Conservation (phyloP, 2,329 filamentous ascomycete genomes). For the Talaromyces funiculosus region DNA sequence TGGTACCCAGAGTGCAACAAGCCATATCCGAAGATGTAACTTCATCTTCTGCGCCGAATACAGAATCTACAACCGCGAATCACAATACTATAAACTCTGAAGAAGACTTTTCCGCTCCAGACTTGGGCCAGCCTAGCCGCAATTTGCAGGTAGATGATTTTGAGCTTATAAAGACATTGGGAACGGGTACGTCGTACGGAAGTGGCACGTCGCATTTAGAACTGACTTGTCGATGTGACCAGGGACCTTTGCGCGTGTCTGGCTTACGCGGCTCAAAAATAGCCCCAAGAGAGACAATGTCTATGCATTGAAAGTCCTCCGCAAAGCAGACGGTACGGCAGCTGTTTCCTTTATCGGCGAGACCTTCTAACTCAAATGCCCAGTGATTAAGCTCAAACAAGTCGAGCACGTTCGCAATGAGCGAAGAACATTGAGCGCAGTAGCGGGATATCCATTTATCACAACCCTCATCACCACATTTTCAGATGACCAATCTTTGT, state of each 20-base stretch:
- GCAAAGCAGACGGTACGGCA: slow-evolving; percentile 44
- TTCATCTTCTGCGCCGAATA: neutral
- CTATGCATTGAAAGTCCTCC: slow-evolving; percentile 47
- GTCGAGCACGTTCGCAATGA: slow-evolving; percentile 65
- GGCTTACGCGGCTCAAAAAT: slow-evolving; percentile 42
- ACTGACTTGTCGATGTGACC: slow-evolving; percentile 9
- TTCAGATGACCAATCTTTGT: slow-evolving; percentile 56
- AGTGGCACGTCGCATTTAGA: neutral
- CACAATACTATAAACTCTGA: slow-evolving; percentile 19
- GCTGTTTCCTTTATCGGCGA: neutral
- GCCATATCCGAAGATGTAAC: slow-evolving; percentile 15
- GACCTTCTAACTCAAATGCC: slow-evolving; percentile 11
- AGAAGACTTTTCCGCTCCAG: neutral
- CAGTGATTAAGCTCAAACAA: slow-evolving; percentile 58
- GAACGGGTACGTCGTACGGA: slow-evolving; percentile 36
- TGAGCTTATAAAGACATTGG: slow-evolving; percentile 44
- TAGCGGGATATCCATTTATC: slow-evolving; percentile 61
- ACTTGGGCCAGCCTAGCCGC: slow-evolving; percentile 18
- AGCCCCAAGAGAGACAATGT: slow-evolving; percentile 26
- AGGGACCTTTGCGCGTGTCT: slow-evolving; percentile 50
- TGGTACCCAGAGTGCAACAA: slow-evolving; percentile 14
- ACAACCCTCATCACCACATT: slow-evolving; percentile 61
- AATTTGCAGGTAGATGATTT: slow-evolving; percentile 41
- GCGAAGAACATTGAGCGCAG: slow-evolving; percentile 56
- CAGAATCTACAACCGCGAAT: slow-evolving; percentile 20